Evolutionary conservation across 768 basidiomycete species (phyloP).

Genomic region (Kwoniella pini): DNA sequence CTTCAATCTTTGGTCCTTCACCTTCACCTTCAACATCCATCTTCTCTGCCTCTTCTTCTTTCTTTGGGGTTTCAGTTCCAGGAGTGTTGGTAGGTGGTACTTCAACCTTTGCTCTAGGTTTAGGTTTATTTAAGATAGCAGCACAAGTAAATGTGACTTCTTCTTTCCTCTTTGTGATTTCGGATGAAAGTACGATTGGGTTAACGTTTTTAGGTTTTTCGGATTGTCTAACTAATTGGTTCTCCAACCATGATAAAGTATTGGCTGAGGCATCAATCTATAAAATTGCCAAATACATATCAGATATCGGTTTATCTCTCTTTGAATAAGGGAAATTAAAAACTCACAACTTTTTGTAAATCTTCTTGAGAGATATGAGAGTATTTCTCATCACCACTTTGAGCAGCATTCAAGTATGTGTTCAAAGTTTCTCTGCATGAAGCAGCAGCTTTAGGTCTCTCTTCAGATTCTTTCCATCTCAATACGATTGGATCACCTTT

Average conservation of each 20-base stretch:
- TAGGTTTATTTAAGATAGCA: slow-evolving; percentile 86
- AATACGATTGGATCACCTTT: slow-evolving; percentile 83
- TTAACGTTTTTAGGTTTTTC: slow-evolving; percentile 88
- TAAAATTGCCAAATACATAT: too few species aligned
- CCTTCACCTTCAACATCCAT: slow-evolving; percentile 47
- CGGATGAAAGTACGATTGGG: slow-evolving; percentile 74
- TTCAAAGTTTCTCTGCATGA: slow-evolving; percentile 85
- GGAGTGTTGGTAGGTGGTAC: slow-evolving; percentile 29
- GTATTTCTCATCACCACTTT: slow-evolving; percentile 73
- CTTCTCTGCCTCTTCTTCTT: slow-evolving; percentile 8
- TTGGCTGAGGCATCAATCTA: slow-evolving; percentile 87
- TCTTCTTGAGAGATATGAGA: slow-evolving; percentile 74
- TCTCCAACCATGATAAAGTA: slow-evolving; percentile 92
- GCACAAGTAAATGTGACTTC: slow-evolving; percentile 86
- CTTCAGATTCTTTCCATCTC: slow-evolving; percentile 80
- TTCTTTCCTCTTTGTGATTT: slow-evolving; percentile 87
- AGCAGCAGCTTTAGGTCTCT: slow-evolving; percentile 70
- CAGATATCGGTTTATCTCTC: neutral
- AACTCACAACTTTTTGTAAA: slow-evolving; percentile 54
- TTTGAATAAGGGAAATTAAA: neutral
- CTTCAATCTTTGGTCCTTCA: slow-evolving; percentile 34
- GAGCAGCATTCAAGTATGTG: slow-evolving; percentile 78
- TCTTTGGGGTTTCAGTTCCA: slow-evolving; percentile 9
- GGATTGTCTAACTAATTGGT: slow-evolving; percentile 79
- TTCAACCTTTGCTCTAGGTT: slow-evolving; percentile 75